phyloP scores from a whole-genome alignment of 2,329 filamentous ascomycete species.

The Diplodia scrobiculata region DNA sequence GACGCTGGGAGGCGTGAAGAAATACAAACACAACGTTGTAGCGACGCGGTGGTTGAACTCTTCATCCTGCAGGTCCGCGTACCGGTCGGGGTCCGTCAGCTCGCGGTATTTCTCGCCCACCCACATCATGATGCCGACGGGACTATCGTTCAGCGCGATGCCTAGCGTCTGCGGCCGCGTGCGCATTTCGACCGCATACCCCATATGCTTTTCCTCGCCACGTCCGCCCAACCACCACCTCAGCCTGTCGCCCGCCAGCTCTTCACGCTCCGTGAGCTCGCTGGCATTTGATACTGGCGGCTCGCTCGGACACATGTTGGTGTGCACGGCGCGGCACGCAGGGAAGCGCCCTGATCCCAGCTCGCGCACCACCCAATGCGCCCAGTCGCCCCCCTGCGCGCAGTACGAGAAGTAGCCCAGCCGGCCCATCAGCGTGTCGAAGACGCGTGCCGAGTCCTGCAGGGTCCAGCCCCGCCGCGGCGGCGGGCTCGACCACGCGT shows the following conservation, averaged over 20 bases:
- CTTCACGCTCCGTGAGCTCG: slow-evolving; percentile 41
- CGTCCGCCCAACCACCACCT: slow-evolving; percentile 40
- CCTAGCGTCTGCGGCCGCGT: slow-evolving; percentile 51
- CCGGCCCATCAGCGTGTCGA: slow-evolving; percentile 46
- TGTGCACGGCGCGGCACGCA: slow-evolving; percentile 47
- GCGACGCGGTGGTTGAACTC: slow-evolving; percentile 39
- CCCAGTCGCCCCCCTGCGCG: slow-evolving; percentile 49
- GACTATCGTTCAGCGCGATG: slow-evolving; percentile 48
- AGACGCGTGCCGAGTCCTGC: slow-evolving; percentile 44
- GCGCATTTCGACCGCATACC: slow-evolving; percentile 49
- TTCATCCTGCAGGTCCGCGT: slow-evolving; percentile 37
- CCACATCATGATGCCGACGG: slow-evolving; percentile 50
- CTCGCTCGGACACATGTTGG: slow-evolving; percentile 47
- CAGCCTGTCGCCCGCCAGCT: slow-evolving; percentile 38
- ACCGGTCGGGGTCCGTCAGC: slow-evolving; percentile 39
- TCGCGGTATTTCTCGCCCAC: slow-evolving; percentile 51
- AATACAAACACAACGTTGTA: slow-evolving; percentile 38
- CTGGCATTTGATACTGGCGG: slow-evolving; percentile 38
- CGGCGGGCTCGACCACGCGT: slow-evolving; percentile 50
- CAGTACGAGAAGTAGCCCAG: slow-evolving; percentile 47
- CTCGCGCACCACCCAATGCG: slow-evolving; percentile 47
- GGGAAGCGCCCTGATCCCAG: slow-evolving; percentile 42
- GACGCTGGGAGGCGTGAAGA: slow-evolving; percentile 43
- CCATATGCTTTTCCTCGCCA: slow-evolving; percentile 45
- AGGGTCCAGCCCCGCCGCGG: slow-evolving; percentile 41